These are phyloP conservation scores for Pleurotus eryngii DNA, from an alignment of 768 basidiomycete species.

Conservation along the genomic window DNA sequence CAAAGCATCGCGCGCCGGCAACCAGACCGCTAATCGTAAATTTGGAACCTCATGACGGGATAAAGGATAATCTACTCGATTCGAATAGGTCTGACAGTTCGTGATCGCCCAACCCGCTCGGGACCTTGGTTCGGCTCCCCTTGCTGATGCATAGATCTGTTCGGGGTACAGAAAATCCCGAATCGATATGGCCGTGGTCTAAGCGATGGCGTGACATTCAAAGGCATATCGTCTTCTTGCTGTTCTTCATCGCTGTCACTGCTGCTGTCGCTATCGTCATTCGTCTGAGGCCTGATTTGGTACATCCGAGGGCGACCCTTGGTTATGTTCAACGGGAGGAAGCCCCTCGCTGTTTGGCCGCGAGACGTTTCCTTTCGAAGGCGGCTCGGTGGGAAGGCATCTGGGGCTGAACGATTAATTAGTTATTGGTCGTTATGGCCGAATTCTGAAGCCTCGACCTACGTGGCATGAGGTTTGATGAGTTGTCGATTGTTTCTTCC, in stretches of 20 bases:
- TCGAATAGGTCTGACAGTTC: conserved; percentile 1
- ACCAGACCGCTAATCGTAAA: too few relatives aligned
- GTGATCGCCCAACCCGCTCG: conserved; percentile 4
- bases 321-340: neutral
- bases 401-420: neutral
- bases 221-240: neutral
- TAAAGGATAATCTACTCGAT: neutral
- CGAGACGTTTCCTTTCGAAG: neutral
- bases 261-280: neutral
- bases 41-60: too few relatives aligned
- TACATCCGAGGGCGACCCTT: neutral
- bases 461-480: conserved; percentile 6
- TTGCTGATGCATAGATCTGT: conserved; percentile 7
- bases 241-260: neutral
- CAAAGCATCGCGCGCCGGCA: too few relatives aligned
- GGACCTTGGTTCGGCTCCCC: neutral
- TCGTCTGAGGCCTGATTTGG: neutral
- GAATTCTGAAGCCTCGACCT: neutral
- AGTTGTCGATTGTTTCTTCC: neutral
- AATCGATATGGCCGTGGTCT: neutral
- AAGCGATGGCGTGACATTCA: neutral
- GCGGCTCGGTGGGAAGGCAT: conserved; percentile 3
- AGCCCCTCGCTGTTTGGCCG: neutral
- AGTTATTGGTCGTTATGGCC: neutral
- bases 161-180: conserved; percentile 7